Percentiles rank a stretch among this genome's conserved stretches.
Evolutionary conservation across 768 basidiomycete genomes (phyloP).

Genomic region (Lentinus tigrinus): DNA sequence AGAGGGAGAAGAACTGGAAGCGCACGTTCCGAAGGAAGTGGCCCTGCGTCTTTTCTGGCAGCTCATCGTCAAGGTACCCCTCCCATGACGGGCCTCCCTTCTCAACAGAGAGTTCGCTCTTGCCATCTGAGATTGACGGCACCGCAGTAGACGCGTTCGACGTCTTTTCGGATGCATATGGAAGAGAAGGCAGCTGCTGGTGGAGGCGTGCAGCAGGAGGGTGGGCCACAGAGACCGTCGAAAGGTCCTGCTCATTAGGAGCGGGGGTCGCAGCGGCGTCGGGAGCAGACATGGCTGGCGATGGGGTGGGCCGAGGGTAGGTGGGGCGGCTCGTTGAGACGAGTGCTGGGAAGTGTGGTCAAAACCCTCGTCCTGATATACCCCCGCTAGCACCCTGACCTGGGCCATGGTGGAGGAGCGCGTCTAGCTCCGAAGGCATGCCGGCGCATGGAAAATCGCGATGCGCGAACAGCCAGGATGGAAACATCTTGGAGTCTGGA

Average conservation of each 20-base stretch:
- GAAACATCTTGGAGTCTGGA: background rate
- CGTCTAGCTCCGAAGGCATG: too few relatives aligned
- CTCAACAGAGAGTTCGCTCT: conserved; percentile 15
- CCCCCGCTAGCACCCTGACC: background rate
- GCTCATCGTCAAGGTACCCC: conserved; percentile 46
- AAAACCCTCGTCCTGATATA: background rate
- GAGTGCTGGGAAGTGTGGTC: conserved; percentile 1
- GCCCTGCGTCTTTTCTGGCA: conserved; percentile 48
- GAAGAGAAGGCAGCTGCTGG: background rate
- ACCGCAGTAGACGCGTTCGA: conserved; percentile 12
- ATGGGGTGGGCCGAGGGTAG: background rate
- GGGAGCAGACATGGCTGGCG: conserved; percentile 2
- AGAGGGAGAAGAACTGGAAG: conserved; percentile 50
- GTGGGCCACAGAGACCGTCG: background rate
- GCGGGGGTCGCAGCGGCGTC: background rate
- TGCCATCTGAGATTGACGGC: conserved; percentile 13
- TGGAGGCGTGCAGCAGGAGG: background rate
- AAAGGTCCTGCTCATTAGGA: background rate
- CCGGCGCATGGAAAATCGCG: background rate
- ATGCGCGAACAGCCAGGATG: background rate
- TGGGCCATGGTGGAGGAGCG: background rate
- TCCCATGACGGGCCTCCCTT: conserved; percentile 37
- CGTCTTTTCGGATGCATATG: background rate
- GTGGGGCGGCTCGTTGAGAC: background rate
- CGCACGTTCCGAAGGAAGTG: conserved; percentile 47